Evolutionary conservation across 257 asterid species (phyloP), one percentile per base, ranked within the genome.

Genomic region (Capsicum chinense): DNA sequence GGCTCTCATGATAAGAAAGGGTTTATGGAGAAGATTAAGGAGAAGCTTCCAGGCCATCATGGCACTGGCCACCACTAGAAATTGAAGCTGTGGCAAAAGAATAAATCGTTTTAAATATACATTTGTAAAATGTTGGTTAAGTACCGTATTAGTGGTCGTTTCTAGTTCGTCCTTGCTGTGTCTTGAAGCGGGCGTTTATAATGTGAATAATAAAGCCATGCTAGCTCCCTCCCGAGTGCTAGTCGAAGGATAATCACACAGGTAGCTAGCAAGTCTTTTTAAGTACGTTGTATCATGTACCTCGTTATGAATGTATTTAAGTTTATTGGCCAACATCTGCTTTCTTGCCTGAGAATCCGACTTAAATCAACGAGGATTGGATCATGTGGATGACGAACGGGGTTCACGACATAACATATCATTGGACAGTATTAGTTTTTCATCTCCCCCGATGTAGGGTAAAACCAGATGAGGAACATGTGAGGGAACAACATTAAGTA

Each of bases 1-100:
- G 97, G 83, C 16, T n/a, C 33, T 0, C 94, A 64, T 0, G 95
- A 95, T 93, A 94, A 95, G 93, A 94, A 94, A 80, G 98, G 97
- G 8, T 42, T 93, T 62, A 80, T 93, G 92, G 97, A 91, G 0
- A 94, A 92, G 86, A 93, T 95, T 56, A 95, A 92, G 93, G 99
- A 95, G 44, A 95, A 95, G 90, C 74, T 95, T 15, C 97, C 98
- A 0, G 96, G 91, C 42, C 85, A 87, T 48, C 97, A 97, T 0
- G 96, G 91, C 21, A 84, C 87, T 35, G 83, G 71, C 74, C 78
- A 73, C 66, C 83, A 84, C 26, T 86, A 79, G 84, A n/a, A 42
- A 67, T 67, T 35, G 3, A 21, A 64, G 13, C 44, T 54, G 10
- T 15, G 68, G 81, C 39, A 21, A 14, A 63, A 56, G 17, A 66